Conservation (phyloP, 345 rosid species). For the Salix arbutifolia region DNA sequence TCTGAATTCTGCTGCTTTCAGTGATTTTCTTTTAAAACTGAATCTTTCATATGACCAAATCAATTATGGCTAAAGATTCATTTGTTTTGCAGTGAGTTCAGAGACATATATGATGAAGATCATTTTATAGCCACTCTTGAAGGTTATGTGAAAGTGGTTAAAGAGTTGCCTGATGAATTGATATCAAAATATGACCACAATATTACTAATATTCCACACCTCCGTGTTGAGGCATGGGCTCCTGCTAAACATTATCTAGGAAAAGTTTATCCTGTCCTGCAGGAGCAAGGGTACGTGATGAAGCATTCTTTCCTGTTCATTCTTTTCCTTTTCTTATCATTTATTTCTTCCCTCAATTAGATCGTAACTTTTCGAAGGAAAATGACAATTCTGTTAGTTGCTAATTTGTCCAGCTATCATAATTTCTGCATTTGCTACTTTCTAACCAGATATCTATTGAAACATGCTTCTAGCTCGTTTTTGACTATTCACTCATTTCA, state of each 20-base stretch:
- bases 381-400: neutral
- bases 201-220: constrained; percentile 51
- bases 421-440: neutral
- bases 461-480: constrained; percentile 2
- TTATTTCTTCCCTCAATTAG: neutral
- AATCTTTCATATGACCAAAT: neutral
- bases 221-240: constrained; percentile 84
- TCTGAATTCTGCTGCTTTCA: neutral
- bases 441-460: neutral
- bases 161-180: constrained; percentile 60
- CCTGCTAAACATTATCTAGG: constrained; percentile 53
- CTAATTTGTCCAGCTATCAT: neutral
- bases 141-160: constrained; percentile 67
- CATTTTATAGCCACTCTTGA: constrained; percentile 67
- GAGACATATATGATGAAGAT: constrained; percentile 78
- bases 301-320: neutral
- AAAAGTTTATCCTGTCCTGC: constrained; percentile 64
- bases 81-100: constrained; percentile 58
- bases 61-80: neutral
- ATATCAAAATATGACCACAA: constrained; percentile 57
- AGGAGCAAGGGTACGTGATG: constrained; percentile 60
- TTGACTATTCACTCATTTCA: constrained; percentile 12
- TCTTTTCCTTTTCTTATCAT: neutral
- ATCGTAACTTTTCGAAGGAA: neutral
- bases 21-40: neutral